Base-by-base conservation (phyloP, 139 green algal genomes). In the Haematococcus sp. region DNA sequence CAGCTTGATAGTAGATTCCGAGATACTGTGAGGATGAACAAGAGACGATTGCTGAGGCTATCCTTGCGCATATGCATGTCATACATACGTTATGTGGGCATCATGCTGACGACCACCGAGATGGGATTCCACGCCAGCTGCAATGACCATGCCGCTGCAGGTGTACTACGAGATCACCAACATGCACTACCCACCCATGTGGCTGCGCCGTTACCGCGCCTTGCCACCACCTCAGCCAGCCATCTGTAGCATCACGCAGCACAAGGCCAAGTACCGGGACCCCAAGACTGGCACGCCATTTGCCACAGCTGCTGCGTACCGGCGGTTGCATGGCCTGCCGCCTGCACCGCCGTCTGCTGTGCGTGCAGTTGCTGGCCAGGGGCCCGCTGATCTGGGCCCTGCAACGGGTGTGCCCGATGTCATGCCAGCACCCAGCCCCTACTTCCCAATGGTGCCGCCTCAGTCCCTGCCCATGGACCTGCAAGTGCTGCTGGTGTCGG, bases 151-250 rank as follows among this genome's bases (percentile, higher is more conserved):
- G n/a, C n/a, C n/a, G n/a, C n/a, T n/a, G 23, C 63, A 70, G 63
- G 22, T 70, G 35, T 56, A 17, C 2, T 70, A 35, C 23, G 63
- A 77, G 61, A 63, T 73, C 23, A 56, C 27, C 59, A 75, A 78
- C 71, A 86, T 82, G 80, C 75, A 73, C 59, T 74, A 79, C 28
- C 80, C 75, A 31, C 76, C 76, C 13, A 59, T 64, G 40, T 86
- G 80, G 80, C 59, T 86, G 67, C 75, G 70, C 31, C 68, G 71
- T 13, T 76, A 76, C 46, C 55, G 65, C 13, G 80, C 75, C 17
- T 66, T 43, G 28, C 58, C 33, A 4, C 71, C 80, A 1, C 71
- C 75, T 2, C n/a, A 31, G 2, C 70, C 56, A 25, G 58, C 75
- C 1, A 5, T 68, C 15, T 86, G 80, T 61, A 27, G 46, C 20